Percentiles rank a stretch among this genome's conserved stretches.
phyloP scores from a whole-genome alignment of 768 basidiomycete species.

The Asterophora parasitica region DNA sequence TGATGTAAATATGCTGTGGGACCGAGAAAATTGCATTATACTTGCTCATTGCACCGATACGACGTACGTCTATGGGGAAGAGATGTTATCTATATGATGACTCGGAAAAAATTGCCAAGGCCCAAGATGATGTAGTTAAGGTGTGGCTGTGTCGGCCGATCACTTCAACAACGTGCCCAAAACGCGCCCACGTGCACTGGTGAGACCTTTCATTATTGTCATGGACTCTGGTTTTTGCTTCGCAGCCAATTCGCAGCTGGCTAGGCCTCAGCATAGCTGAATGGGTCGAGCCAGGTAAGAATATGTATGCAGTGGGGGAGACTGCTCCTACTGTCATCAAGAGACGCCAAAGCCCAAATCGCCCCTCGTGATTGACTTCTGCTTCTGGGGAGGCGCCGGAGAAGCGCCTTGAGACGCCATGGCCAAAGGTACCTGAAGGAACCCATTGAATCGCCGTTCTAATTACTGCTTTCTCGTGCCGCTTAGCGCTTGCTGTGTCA shows the following conservation, averaged over 20 bases:
- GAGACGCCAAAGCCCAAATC: too few species aligned
- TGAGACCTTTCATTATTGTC: too few species aligned
- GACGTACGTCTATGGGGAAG: not conserved
- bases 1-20: not conserved
- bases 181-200: too few species aligned
- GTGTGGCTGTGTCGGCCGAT: constrained; percentile 6
- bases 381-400: not conserved
- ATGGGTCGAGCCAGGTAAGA: too few species aligned
- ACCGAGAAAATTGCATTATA: not conserved
- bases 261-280: too few species aligned
- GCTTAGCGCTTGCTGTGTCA: not conserved
- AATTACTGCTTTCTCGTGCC: not conserved
- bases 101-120: constrained; percentile 3
- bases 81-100: constrained; percentile 4
- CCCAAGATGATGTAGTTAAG: not conserved
- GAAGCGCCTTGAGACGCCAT: too few species aligned
- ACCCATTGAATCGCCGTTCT: too few species aligned
- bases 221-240: too few species aligned
- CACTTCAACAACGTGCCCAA: not conserved
- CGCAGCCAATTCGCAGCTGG: too few species aligned
- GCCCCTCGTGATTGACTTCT: not conserved
- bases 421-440: too few species aligned
- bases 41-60: constrained; percentile 13
- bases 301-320: too few species aligned
- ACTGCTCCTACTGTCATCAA: too few species aligned